Evolutionary conservation across 495 filamentous ascomycete genomes (phyloP).

Genomic region (Niebla homalea): DNA sequence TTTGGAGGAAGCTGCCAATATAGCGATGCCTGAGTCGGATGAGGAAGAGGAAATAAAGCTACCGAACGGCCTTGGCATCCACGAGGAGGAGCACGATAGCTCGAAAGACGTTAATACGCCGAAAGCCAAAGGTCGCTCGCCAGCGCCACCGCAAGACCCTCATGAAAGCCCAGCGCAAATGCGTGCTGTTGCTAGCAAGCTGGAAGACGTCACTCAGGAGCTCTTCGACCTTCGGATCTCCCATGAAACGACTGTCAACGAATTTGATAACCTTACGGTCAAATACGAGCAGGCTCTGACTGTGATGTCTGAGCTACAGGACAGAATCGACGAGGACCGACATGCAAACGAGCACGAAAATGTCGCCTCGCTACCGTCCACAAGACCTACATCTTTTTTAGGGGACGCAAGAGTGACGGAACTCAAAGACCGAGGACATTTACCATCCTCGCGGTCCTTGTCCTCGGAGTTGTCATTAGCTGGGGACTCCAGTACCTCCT

Average conservation of each 20-base stretch:
- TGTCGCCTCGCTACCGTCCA: slow-evolving; percentile 41
- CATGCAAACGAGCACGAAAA: slow-evolving; percentile 45
- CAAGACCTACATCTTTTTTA: slow-evolving; percentile 84
- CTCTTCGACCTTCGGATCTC: slow-evolving; percentile 80
- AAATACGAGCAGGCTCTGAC: slow-evolving; percentile 88
- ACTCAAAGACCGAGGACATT: slow-evolving; percentile 62
- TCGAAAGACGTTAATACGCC: slow-evolving; percentile 13
- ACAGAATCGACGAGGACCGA: slow-evolving; percentile 69
- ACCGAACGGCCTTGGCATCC: neutral
- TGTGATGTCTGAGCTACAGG: slow-evolving; percentile 69
- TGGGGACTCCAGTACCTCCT: slow-evolving; percentile 64
- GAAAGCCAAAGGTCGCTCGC: slow-evolving; percentile 15
- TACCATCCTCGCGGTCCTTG: slow-evolving; percentile 84
- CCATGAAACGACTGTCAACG: slow-evolving; percentile 70
- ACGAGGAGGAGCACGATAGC: neutral
- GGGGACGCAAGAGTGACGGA: slow-evolving; percentile 65
- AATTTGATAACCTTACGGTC: slow-evolving; percentile 67
- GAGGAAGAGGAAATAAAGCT: slow-evolving; percentile 22
- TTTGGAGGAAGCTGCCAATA: slow-evolving; percentile 36
- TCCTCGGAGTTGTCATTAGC: slow-evolving; percentile 92
- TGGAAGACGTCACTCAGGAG: slow-evolving; percentile 84
- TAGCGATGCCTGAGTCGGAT: slow-evolving; percentile 42
- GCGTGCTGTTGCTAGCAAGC: slow-evolving; percentile 79
- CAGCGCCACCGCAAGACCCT: slow-evolving; percentile 22
- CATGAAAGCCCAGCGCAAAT: slow-evolving; percentile 64